Base-by-base conservation (phyloP, 1,284 basidiomycete species). In the Lignosus rhinocerotis region DNA sequence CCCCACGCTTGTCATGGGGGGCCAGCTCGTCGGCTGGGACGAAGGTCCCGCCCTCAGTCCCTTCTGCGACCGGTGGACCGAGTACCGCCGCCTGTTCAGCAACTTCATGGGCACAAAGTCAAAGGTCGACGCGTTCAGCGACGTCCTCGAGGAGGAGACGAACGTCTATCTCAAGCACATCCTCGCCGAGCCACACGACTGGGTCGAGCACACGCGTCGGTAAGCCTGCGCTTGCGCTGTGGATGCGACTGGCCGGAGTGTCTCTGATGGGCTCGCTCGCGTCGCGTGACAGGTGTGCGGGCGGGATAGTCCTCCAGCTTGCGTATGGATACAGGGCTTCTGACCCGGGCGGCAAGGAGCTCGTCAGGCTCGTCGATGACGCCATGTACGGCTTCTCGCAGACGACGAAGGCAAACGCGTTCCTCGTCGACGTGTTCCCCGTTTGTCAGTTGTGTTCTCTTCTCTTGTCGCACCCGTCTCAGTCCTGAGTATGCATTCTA, bases 11-110 rank as follows among this genome's bases (percentile, higher is more conserved):
- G 46, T 56, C 14, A 69, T 75, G 65, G 62, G 61, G 17, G 64
- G 68, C 46, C 84, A 88, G 66, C 77, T 88, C 11, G 77, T 85
- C 19, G 86, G 87, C 31, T 88, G 86, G 87, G 83, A 84, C 57
- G 75, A 84, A 58, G 80, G 82, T 0, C 75, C 88, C 30, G 85
- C 79, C 17, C 77, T 89, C 53, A 73, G 83, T 44, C 83, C 78
- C 33, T 87, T 87, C 66, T 82, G 82, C 55, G 80, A 85, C 63
- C 79, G 78, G 33, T 82, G 86, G 68, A 83, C 85, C 49, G 80
- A 81, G 61, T 84, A 80, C 65, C 82, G 86, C 58, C 80, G 78
- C 59, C 38, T 70, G 44, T 56, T 71, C 52, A 62, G 63, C 31
- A 42, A 66, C 16, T 56, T 66, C 25, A 65, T 73, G 42, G 68